Percentiles rank a stretch among this genome's conserved stretches.
Conservation (phyloP, 2,329 filamentous ascomycete genomes). For the Thielaviopsis musarum region DNA sequence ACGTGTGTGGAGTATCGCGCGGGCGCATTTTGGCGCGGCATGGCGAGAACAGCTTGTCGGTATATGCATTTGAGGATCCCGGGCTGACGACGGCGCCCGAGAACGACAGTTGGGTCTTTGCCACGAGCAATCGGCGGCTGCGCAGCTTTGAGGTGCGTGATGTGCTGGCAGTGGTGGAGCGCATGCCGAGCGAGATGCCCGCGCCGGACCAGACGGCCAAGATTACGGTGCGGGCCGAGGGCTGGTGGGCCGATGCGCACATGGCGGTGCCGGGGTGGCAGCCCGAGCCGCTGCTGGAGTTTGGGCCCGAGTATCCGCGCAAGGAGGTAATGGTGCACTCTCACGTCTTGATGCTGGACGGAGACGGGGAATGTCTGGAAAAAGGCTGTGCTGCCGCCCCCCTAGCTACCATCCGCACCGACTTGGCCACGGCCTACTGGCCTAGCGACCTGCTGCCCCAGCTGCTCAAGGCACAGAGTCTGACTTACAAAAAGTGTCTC, state of each 20-base stretch:
- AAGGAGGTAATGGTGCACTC: background rate
- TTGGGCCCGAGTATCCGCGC: background rate
- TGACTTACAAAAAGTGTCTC: background rate
- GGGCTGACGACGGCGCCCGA: slow-evolving; percentile 2
- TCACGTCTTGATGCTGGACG: background rate
- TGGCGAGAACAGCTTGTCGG: background rate
- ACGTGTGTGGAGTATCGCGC: slow-evolving; percentile 9
- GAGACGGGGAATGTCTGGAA: too few species aligned
- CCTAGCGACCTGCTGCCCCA: background rate
- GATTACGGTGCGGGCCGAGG: background rate
- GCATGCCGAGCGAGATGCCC: background rate
- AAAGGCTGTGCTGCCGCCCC: background rate
- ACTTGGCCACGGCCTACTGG: background rate
- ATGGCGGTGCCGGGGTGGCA: background rate
- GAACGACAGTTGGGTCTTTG: slow-evolving; percentile 10
- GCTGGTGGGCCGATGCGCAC: slow-evolving; percentile 3
- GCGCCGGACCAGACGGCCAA: background rate
- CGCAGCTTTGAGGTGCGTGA: slow-evolving; percentile 9
- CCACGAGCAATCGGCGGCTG: slow-evolving; percentile 8
- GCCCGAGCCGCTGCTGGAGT: background rate
- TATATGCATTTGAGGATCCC: slow-evolving; percentile 12
- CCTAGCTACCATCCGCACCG: slow-evolving; percentile 1
- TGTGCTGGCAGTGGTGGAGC: background rate
- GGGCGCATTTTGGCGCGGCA: slow-evolving; percentile 4
- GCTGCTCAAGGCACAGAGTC: background rate